phyloP scores from a whole-genome alignment of 331 rosid species.

The Malus hybrid region DNA sequence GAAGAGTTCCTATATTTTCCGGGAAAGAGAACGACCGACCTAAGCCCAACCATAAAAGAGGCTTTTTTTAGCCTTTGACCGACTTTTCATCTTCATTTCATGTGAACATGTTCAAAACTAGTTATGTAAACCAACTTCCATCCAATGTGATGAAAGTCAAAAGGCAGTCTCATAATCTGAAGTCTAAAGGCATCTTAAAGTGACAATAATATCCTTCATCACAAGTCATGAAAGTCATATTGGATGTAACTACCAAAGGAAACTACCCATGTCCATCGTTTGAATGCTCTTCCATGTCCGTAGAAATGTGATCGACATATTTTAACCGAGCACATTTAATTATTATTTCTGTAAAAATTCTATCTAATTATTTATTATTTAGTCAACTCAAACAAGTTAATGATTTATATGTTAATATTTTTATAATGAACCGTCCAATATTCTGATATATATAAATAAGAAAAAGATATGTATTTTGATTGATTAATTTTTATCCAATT shows the following conservation, averaged over 20 bases:
- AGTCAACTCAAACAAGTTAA: no score
- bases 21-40: background rate
- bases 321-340: no score
- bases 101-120: slow-evolving; percentile 6
- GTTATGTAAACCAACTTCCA: background rate
- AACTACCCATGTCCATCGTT: background rate
- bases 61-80: background rate
- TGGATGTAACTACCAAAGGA: background rate
- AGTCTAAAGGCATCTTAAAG: background rate
- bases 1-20: slow-evolving; percentile 3
- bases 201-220: background rate
- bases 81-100: background rate
- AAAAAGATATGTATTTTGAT: no score
- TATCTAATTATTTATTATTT: no score
- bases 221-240: background rate
- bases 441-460: no score
- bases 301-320: no score
- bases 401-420: no score
- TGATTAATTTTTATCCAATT: no score
- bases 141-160: no score
- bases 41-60: background rate
- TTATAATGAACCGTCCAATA: no score
- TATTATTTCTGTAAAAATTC: no score
- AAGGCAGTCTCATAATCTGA: background rate
- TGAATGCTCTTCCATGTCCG: no score